Conservation (phyloP, 768 basidiomycete genomes). For the Xanthoconium purpureum region DNA sequence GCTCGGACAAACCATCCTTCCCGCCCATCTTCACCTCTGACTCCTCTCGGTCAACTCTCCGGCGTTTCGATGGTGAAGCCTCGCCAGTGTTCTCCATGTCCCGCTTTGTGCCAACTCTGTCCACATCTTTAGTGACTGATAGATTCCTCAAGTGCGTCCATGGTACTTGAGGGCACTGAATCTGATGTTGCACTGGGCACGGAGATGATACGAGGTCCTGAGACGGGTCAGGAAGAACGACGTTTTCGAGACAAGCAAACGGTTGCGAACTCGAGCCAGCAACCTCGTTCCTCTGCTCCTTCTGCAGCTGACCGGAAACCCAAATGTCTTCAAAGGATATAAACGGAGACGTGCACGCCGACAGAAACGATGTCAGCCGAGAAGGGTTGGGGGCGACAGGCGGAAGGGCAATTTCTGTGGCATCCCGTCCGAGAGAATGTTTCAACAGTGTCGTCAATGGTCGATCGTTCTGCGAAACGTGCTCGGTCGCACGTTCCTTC, state of each 20-base stretch:
- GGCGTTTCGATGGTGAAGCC: constrained; percentile 11
- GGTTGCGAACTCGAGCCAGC: constrained; percentile 4
- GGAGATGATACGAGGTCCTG: not conserved
- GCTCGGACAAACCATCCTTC: not conserved
- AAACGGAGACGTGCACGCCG: constrained; percentile 15
- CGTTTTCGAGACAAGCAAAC: constrained; percentile 19
- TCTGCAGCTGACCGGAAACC: not conserved
- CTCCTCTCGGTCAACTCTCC: constrained; percentile 9
- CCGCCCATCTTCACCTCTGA: not conserved
- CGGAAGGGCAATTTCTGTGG: constrained; percentile 3
- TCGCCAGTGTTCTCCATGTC: constrained; percentile 6
- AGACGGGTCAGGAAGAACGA: not conserved
- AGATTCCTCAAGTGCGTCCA: not conserved
- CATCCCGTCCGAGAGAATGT: not conserved
- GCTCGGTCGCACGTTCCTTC: constrained; percentile 3
- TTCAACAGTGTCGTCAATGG: not conserved
- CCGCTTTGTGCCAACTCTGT: not conserved
- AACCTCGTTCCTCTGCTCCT: not conserved
- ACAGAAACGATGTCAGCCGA: not conserved
- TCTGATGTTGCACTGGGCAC: not conserved
- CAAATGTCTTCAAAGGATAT: constrained; percentile 6
- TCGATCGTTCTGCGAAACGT: not conserved
- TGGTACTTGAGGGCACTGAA: not conserved
- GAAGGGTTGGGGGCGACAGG: not conserved
- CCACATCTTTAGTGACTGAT: not conserved